Evolutionary conservation across 139 green algal species (phyloP), one percentile per base, ranked within the genome.

Genomic region (Tetraselmis striata): DNA sequence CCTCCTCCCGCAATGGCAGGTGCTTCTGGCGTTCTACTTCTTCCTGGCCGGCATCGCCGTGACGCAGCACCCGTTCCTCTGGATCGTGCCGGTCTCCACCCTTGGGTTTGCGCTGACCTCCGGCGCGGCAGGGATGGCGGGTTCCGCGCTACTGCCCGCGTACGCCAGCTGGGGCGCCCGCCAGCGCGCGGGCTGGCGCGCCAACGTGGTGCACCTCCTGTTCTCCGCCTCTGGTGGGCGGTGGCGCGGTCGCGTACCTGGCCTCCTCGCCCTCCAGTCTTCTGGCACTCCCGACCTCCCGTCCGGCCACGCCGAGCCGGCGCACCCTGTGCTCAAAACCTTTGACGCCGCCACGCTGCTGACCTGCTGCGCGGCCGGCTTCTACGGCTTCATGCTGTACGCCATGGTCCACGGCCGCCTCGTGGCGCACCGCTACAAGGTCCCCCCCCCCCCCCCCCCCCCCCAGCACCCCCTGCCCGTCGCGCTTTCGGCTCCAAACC

Each of bases 41-140:
- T 95, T 96, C 87, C 87, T 97, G 59, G 90, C 90, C 0, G 94
- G 94, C 26, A 81, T 95, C 18, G 83, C 92, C 0, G 92, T 97
- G 24, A 84, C 81, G 77, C 85, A 86, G 26, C 88, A 92, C 59
- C 89, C 84, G 24, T 78, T 89, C 85, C 88, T 97, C 81, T 95
- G 89, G 90, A 74, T 96, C 28, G 86, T 93, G 82, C 93, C 94
- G 2, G 11, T 67, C 45, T 67, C 45, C 45, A 67, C 11, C 45
- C 11, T 5, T 18, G 11, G 5, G 11, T 67, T 67, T 67, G 45
- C 45, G 11, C 27, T 89, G 2, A 85, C 90, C 11, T 94, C 90
- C 1, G 86, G 85, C 25, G 59, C 77, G 5, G 88, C 86, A 28
- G 90, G 85, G 1, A 26, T 82, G 25, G 78, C 86, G 28, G 29